A percentile compares a stretch with the other conserved stretches of the same genome.
Evolutionary conservation across 2,329 filamentous ascomycete genomes (phyloP).

Genomic region (Apiospora koreana): DNA sequence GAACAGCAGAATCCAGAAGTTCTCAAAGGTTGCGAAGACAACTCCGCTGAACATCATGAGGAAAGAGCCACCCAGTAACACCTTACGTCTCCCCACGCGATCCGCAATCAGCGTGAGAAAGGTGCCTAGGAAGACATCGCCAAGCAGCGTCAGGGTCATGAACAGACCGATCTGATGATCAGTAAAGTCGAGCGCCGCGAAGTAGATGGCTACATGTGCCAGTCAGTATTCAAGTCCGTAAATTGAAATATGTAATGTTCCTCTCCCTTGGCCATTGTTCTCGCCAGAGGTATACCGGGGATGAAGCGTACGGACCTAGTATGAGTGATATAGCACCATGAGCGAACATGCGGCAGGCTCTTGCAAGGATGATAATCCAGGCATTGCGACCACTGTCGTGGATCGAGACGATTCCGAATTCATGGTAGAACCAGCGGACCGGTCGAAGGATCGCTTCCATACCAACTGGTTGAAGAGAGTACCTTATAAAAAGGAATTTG

Average conservation of each 20-base stretch:
- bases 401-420: constrained; percentile 51
- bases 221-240: not conserved
- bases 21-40: constrained; percentile 52
- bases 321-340: constrained; percentile 63
- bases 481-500: too few species aligned
- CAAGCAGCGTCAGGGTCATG: constrained; percentile 64
- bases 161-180: constrained; percentile 64
- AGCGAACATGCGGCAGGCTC: constrained; percentile 61
- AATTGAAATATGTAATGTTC: too few species aligned
- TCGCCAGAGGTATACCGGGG: not conserved
- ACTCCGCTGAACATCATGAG: constrained; percentile 59
- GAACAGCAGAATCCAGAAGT: constrained; percentile 59
- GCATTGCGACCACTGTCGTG: constrained; percentile 49
- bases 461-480: not conserved
- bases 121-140: constrained; percentile 61
- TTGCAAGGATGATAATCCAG: constrained; percentile 53
- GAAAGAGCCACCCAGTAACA: constrained; percentile 54
- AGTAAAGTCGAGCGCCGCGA: constrained; percentile 55
- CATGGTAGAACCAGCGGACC: constrained; percentile 39
- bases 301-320: constrained; percentile 39
- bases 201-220: constrained; percentile 48
- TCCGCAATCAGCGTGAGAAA: constrained; percentile 61
- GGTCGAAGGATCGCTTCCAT: constrained; percentile 25
- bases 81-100: constrained; percentile 52
- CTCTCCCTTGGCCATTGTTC: not conserved